Conservation (phyloP, 2,329 filamentous ascomycete species). For the Aspergillus phoenicis region DNA sequence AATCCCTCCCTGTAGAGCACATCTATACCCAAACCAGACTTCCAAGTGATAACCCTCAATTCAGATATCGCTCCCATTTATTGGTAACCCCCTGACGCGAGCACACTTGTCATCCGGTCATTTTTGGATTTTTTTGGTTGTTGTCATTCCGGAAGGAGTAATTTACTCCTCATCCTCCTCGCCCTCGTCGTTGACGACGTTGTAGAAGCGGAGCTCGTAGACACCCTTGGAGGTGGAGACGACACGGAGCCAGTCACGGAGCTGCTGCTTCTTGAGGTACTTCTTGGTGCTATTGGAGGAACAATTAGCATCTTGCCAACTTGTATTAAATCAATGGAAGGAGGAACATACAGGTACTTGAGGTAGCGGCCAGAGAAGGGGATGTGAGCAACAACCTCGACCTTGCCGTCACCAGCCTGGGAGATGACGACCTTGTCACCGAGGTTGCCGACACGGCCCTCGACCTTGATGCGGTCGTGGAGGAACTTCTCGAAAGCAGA, state of each 20-base stretch:
- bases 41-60: slow-evolving; percentile 10
- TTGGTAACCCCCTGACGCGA: slow-evolving; percentile 18
- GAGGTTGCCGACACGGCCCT: slow-evolving; percentile 96
- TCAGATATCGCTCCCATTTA: slow-evolving; percentile 9
- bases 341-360: slow-evolving; percentile 87
- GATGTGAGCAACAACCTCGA: slow-evolving; percentile 96
- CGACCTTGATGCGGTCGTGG: slow-evolving; percentile 99
- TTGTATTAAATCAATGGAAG: too few species aligned
- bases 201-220: slow-evolving; percentile 99
- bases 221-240: slow-evolving; percentile 97
- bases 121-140: slow-evolving; percentile 23
- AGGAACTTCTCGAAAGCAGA: slow-evolving; percentile 99
- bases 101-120: slow-evolving; percentile 5
- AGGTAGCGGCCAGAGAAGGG: slow-evolving; percentile 98
- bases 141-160: slow-evolving; percentile 21
- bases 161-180: slow-evolving; percentile 98
- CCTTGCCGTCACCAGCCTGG: slow-evolving; percentile 92
- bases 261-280: slow-evolving; percentile 99
- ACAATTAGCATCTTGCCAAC: too few species aligned
- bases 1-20: slow-evolving; percentile 17
- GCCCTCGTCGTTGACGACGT: slow-evolving; percentile 97
- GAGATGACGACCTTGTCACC: slow-evolving; percentile 89
- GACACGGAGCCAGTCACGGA: slow-evolving; percentile 99
- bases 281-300: slow-evolving; percentile 81
- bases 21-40: slow-evolving; percentile 17